A percentile compares a stretch with the other conserved stretches of the same genome.
These are phyloP conservation scores for Neonectria punicea DNA, from an alignment of 2,329 filamentous ascomycete genomes.

Conservation along the genomic window DNA sequence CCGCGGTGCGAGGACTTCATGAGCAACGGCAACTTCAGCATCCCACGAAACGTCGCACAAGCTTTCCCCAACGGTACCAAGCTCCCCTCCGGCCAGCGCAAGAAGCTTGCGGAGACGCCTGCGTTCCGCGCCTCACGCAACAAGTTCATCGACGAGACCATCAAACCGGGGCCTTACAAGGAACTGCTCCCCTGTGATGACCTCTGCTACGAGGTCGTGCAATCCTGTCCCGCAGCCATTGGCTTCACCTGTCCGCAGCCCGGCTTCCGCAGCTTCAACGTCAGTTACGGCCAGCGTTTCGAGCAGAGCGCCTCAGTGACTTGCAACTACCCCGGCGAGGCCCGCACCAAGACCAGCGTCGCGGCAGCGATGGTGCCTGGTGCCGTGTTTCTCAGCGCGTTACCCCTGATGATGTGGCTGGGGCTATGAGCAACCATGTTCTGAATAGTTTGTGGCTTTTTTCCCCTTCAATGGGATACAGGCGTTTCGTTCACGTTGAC, in stretches of 20 bases:
- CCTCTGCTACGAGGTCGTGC: conserved; percentile 86
- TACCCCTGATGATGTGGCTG: conserved; percentile 35
- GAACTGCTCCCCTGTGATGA: conserved; percentile 91
- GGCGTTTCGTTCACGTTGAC: conserved; percentile 12
- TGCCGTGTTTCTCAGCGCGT: conserved; percentile 24
- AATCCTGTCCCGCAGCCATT: conserved; percentile 82
- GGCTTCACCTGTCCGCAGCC: conserved; percentile 77
- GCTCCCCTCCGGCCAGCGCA: conserved; percentile 52
- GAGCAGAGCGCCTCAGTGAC: conserved; percentile 39
- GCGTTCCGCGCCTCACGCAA: conserved; percentile 69
- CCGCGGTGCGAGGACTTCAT: conserved; percentile 91
- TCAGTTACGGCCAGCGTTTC: conserved; percentile 49
- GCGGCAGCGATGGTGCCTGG: conserved; percentile 29
- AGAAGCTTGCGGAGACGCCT: conserved; percentile 34
- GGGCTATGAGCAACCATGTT: conserved; percentile 24
- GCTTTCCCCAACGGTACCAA: conserved; percentile 75
- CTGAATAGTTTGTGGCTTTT: conserved; percentile 26
- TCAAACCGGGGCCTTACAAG: conserved; percentile 90
- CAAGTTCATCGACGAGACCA: conserved; percentile 73
- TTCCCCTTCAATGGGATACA: conserved; percentile 12
- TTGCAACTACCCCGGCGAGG: conserved; percentile 54
- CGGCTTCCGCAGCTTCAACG: conserved; percentile 46
- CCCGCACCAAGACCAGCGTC: conserved; percentile 44
- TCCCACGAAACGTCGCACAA: conserved; percentile 75
- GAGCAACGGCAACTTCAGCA: conserved; percentile 56